phyloP scores from a whole-genome alignment of 129 eudicot species.

The Daucus carota region DH1_v3.0 NC_030382.2:36333501-36334000 shows the following conservation, averaged over 20 bases:
- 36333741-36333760: constrained; percentile 18
- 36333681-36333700: constrained; percentile 30
- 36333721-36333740: constrained; percentile 46
- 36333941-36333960: constrained; percentile 48
- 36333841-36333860: constrained; percentile 28
- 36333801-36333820: constrained; percentile 21
- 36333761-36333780: constrained; percentile 23
- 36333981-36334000: constrained; percentile 17
- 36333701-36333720: constrained; percentile 42
- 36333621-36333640: constrained; percentile 29
- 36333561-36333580: constrained; percentile 27
- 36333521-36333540: constrained; percentile 40
- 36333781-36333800: constrained; percentile 41
- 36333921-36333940: constrained; percentile 21
- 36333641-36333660: constrained; percentile 27
- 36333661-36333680: constrained; percentile 34
- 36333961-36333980: constrained; percentile 32
- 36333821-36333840: constrained; percentile 30
- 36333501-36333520: constrained; percentile 27
- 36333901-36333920: constrained; percentile 32
- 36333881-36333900: constrained; percentile 43
- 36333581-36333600: constrained; percentile 35
- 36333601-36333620: constrained; percentile 33
- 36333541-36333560: constrained; percentile 14
- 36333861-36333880: constrained; percentile 25